Conservation (phyloP, 148 eudicot species). For the Fagopyrum esculentum region DNA sequence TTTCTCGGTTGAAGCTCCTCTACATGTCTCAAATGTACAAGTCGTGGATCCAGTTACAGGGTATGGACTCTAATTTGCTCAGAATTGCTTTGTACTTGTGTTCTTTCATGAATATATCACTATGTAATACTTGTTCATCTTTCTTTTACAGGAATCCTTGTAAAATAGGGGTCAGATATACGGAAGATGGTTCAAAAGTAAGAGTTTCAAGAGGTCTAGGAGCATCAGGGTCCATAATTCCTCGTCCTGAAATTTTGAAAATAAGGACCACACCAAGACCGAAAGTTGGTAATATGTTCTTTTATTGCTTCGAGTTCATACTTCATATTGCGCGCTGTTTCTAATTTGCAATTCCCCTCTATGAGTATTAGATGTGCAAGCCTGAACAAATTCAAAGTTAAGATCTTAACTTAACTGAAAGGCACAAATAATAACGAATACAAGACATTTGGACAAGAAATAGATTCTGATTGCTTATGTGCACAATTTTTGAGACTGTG, state of each 20-base stretch:
- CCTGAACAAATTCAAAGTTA: not conserved
- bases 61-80: conserved; percentile 25
- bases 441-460: not conserved
- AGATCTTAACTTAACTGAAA: not conserved
- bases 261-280: conserved; percentile 34
- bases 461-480: not conserved
- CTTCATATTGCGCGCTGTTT: not conserved
- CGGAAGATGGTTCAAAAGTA: conserved; percentile 60
- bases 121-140: not conserved
- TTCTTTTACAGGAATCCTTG: conserved; percentile 54
- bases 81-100: not conserved
- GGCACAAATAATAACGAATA: not conserved
- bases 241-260: conserved; percentile 84
- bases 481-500: not conserved
- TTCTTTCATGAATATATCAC: not conserved
- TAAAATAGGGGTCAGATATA: conserved; percentile 59
- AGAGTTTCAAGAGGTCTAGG: conserved; percentile 85
- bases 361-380: not conserved
- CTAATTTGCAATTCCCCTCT: not conserved
- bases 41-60: conserved; percentile 84
- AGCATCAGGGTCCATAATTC: conserved; percentile 76
- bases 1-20: conserved; percentile 89
- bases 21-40: conserved; percentile 91
- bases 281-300: conserved; percentile 21
- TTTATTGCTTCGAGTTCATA: not conserved